A percentile compares a stretch with the other conserved stretches of the same genome.
phyloP scores from a whole-genome alignment of 495 filamentous ascomycete genomes.

The Recurvomyces mirabilis region DNA sequence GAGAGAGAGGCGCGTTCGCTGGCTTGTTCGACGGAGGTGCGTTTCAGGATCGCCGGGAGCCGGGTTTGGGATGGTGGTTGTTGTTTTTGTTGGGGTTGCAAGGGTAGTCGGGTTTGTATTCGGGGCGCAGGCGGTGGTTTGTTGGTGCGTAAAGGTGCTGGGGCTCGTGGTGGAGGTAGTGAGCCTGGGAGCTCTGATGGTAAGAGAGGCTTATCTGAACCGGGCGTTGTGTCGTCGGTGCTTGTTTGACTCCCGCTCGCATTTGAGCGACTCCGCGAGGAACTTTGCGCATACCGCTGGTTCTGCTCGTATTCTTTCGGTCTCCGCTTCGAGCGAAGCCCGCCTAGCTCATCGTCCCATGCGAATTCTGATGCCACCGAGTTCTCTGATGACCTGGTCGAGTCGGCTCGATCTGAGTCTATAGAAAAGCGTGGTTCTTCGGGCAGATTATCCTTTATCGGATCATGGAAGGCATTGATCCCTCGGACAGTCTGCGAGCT shows the following conservation, averaged over 20 bases:
- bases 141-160: too few relatives aligned
- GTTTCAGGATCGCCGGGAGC: conserved; percentile 13
- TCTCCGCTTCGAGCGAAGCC: conserved; percentile 7
- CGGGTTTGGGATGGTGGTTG: conserved; percentile 1
- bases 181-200: conserved; percentile 7
- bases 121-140: too few relatives aligned
- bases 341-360: conserved; percentile 11
- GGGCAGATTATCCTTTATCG: neutral
- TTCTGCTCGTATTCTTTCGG: conserved; percentile 5
- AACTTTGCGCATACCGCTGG: conserved; percentile 8
- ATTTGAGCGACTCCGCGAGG: neutral
- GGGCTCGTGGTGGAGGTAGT: conserved; percentile 4
- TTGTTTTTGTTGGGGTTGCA: neutral
- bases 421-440: conserved; percentile 17
- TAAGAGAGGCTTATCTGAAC: conserved; percentile 3
- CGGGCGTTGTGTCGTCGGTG: neutral
- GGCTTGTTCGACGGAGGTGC: conserved; percentile 15
- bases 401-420: conserved; percentile 5
- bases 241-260: neutral
- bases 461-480: conserved; percentile 14
- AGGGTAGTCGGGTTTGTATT: neutral
- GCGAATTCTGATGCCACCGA: conserved; percentile 11
- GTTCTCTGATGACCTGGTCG: neutral
- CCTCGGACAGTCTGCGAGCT: neutral
- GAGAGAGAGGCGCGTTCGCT: conserved; percentile 11